phyloP scores from a whole-genome alignment of 129 eudicot genomes.

The Kitagawia praeruptora region DNA sequence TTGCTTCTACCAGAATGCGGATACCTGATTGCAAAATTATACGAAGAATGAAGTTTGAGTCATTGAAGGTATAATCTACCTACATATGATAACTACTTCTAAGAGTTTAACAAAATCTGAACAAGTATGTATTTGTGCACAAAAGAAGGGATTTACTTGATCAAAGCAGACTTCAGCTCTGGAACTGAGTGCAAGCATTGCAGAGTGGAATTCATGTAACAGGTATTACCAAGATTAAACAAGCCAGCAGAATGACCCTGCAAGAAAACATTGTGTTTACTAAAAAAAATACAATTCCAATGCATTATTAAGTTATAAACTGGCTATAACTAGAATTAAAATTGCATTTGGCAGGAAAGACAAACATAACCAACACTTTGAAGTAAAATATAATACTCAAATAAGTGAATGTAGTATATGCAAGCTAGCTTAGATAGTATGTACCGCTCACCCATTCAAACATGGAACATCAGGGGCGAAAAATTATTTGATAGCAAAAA shows the following conservation, averaged over 20 bases:
- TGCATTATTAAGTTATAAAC: not conserved
- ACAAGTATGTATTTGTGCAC: not conserved
- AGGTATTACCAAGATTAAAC: slow-evolving; percentile 84
- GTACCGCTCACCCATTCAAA: not conserved
- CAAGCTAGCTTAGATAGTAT: not conserved
- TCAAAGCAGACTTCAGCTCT: slow-evolving; percentile 87
- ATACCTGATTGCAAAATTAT: slow-evolving; percentile 43
- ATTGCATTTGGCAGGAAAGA: not conserved
- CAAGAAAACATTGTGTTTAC: slow-evolving; percentile 9
- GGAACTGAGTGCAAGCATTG: slow-evolving; percentile 98
- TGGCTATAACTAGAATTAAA: not conserved
- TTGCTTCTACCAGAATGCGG: slow-evolving; percentile 68
- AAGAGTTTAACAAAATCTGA: not conserved
- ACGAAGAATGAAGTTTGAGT: slow-evolving; percentile 1
- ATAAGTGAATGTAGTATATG: not conserved
- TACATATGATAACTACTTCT: not conserved
- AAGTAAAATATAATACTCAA: not conserved
- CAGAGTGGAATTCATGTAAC: slow-evolving; percentile 95
- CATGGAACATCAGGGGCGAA: not conserved
- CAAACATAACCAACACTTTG: not conserved
- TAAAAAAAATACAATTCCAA: slow-evolving; percentile 11
- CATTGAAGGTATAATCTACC: not conserved
- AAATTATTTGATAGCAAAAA: not conserved
- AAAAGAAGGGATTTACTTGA: slow-evolving; percentile 39
- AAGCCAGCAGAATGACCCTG: slow-evolving; percentile 99